Base-by-base conservation (phyloP, 495 filamentous ascomycete genomes). In the Sabuloglossum arenarium region DNA sequence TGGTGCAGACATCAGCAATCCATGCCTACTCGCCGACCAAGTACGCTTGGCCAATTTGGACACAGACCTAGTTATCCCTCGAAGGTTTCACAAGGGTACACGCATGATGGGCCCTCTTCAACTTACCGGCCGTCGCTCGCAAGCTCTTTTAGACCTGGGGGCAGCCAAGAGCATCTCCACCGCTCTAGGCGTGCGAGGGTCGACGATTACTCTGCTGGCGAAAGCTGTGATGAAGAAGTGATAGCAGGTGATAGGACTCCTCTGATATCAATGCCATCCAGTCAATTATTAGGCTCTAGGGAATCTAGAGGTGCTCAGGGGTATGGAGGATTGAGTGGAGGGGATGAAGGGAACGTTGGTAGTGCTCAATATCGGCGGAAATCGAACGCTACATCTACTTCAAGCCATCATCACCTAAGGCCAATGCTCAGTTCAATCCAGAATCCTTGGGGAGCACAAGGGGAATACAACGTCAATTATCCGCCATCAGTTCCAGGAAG, bases 401-500 rank as follows among this genome's bases (percentile, higher is more conserved):
- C 61, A 31, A 66, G 60, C 42, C 65, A 56, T 6, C 30, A 10
- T 45, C 60, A 55, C 28, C 61, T 47, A 56, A 63, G 54, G 52
- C 30, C 56, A 21, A 39, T 47, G 28, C 58, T 46, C 9, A 61
- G 53, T 53, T 61, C 57, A 30, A 58, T 58, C 39, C 60, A 46
- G 56, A 45, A 63, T 3, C 67, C 69, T 52, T 59, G 67, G 63
- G 14, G 43, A 57, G 56, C 61, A 42, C 54, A 62, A 62, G 67
- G 70, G 39, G 69, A 75, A 31, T 88, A 88, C 66, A 82, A 94
- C 76, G 77, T 97, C 58, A 98, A 98, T 62, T 94, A 95, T 62
- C 91, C 91, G n/a, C 91, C 91, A 0, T 97, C 91, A 0, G 79
- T 94, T 21, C 91, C 91, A 0, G 79, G 77, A 5, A 83, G 85